Evolutionary conservation across 176 grass and related monocot genomes (phyloP).

Genomic region (Neostapfia colusana): DNA sequence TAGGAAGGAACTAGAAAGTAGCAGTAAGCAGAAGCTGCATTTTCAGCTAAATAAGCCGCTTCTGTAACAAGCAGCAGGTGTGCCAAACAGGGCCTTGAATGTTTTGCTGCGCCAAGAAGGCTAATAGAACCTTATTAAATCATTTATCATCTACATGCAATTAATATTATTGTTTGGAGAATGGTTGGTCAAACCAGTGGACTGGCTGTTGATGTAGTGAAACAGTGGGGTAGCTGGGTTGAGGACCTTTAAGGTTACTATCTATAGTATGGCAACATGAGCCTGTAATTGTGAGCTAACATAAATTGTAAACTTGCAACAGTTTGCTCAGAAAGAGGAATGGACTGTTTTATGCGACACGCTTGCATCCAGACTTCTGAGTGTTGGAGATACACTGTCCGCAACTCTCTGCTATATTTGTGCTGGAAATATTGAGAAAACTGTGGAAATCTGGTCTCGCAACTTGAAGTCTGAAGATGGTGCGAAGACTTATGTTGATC

Average conservation of each 20-base stretch:
- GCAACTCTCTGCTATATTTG: constrained; percentile 94
- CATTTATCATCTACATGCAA: too few species aligned
- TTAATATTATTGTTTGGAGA: not conserved
- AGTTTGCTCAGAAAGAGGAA: constrained; percentile 92
- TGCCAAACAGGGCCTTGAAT: too few species aligned
- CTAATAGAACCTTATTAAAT: not conserved
- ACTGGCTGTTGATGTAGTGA: not conserved
- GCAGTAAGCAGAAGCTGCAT: not conserved
- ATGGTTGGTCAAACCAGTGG: not conserved
- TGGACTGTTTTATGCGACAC: constrained; percentile 82
- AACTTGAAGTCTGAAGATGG: constrained; percentile 78
- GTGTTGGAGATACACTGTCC: constrained; percentile 69
- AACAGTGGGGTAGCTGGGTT: not conserved
- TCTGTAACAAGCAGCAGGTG: too few species aligned
- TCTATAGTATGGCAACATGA: constrained; percentile 1
- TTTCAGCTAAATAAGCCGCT: not conserved
- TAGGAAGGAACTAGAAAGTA: too few species aligned
- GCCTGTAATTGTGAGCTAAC: constrained; percentile 39
- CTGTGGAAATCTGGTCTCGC: constrained; percentile 96
- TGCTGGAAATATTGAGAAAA: constrained; percentile 98
- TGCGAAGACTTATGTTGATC: constrained; percentile 85
- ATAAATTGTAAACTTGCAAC: constrained; percentile 27
- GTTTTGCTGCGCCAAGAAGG: not conserved
- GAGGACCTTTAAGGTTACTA: not conserved
- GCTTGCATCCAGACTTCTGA: constrained; percentile 84